These are phyloP conservation scores for Sporisorium reilianum DNA, from an alignment of 1,284 basidiomycete genomes.

Conservation along the genomic window DNA sequence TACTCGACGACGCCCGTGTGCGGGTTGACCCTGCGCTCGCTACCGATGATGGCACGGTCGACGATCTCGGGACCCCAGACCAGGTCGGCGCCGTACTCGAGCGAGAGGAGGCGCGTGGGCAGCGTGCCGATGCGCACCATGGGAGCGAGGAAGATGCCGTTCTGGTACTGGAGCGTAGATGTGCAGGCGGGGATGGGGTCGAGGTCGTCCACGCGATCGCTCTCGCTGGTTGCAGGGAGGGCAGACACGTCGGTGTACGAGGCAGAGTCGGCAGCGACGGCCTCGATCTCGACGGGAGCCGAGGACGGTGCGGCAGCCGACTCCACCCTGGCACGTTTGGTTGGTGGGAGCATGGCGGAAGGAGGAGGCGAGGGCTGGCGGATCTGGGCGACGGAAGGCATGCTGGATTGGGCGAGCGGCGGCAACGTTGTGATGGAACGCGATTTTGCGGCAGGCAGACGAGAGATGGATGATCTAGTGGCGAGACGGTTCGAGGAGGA, in stretches of 20 bases:
- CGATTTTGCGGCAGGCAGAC: neutral
- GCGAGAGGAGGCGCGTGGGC: conserved; percentile 83
- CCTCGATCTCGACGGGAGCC: conserved; percentile 26
- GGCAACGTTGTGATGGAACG: neutral
- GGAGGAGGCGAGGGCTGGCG: conserved; percentile 23
- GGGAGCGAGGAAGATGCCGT: conserved; percentile 66
- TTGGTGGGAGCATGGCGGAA: conserved; percentile 35
- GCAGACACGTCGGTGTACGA: conserved; percentile 23
- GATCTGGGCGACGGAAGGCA: conserved; percentile 51
- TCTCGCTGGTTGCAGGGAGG: conserved; percentile 6
- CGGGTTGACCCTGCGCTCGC: conserved; percentile 86
- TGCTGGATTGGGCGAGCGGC: conserved; percentile 18
- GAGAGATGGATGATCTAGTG: neutral
- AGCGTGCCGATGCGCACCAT: conserved; percentile 71
- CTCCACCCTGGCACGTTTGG: conserved; percentile 45
- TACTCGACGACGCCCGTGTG: conserved; percentile 89
- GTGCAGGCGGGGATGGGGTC: conserved; percentile 42
- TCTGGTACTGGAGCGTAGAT: conserved; percentile 33
- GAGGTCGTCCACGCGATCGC: conserved; percentile 33
- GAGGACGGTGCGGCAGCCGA: neutral
- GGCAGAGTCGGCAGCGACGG: conserved; percentile 43
- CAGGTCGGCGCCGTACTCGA: conserved; percentile 92
- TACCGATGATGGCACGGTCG: conserved; percentile 92
- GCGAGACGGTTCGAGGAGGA: neutral
- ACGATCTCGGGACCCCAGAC: conserved; percentile 98